phyloP scores from a whole-genome alignment of 257 asterid species.

The Craterostigma plantagineum region DNA sequence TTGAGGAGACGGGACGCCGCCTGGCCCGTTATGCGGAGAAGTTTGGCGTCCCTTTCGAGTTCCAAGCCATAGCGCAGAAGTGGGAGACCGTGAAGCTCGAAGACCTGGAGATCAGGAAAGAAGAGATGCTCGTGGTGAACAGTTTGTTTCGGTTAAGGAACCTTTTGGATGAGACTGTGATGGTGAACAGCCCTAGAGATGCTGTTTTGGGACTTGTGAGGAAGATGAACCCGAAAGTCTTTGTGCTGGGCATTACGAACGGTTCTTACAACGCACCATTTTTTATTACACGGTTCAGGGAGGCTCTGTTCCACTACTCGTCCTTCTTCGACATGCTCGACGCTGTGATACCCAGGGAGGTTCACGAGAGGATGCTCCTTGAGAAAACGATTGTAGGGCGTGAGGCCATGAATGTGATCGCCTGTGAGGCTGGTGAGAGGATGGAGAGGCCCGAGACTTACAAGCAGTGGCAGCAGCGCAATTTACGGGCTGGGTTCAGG shows the following conservation, averaged over 20 bases:
- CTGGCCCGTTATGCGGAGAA: conserved; percentile 15
- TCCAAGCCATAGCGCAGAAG: conserved; percentile 16
- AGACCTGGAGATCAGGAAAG: conserved; percentile 13
- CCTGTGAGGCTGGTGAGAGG: no score
- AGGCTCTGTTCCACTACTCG: conserved; percentile 19
- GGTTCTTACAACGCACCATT: conserved; percentile 20
- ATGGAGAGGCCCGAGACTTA: no score
- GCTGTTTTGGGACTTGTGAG: conserved; percentile 11
- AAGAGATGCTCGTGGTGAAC: conserved; percentile 16
- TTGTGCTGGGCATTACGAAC: conserved; percentile 13
- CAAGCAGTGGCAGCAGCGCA: no score
- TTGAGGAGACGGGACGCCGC: conserved; percentile 18
- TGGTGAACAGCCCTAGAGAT: conserved; percentile 15
- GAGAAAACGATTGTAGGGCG: no score
- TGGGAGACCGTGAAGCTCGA: conserved; percentile 19
- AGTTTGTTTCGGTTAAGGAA: conserved; percentile 12
- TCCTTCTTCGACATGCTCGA: conserved; percentile 18
- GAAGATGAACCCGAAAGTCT: conserved; percentile 14
- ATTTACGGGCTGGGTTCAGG: no score
- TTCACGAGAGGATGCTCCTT: no score
- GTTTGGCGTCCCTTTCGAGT: conserved; percentile 16
- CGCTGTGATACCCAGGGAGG: no score
- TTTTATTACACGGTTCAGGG: conserved; percentile 14
- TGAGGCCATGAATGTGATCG: no score
- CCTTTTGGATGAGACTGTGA: conserved; percentile 16